Base-by-base conservation (phyloP, 2,329 filamentous ascomycete genomes). In the Scytalidium sp. region DNA sequence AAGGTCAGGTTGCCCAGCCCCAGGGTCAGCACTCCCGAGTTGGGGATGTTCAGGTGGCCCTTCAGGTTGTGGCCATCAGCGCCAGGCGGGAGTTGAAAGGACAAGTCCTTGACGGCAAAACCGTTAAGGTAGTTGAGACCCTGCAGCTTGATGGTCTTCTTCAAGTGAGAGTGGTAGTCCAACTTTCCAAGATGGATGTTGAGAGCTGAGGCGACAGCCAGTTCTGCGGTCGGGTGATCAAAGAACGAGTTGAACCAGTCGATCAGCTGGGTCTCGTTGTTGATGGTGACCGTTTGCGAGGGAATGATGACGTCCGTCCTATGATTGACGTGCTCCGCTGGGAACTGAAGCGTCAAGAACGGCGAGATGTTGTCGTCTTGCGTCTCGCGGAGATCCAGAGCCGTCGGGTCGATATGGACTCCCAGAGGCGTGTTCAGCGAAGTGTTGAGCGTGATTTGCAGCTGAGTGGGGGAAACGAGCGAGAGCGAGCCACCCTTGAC, bases 21-120 rank as follows among this genome's bases (percentile, higher is more conserved):
- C 7, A 29, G 25, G 13, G 67, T 67, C 2, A 78, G 62, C 1
- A 67, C 59, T 2, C 73, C 73, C 27, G 64, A 61, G 54, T 78
- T 78, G 2, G 75, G 75, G 15, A 79, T 56, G 41, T 65, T 71
- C 8, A 76, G 60, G 1, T 63, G 61, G 1, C 74, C 75, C 21
- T 63, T 64, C 47, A 78, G 58, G 53, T 76, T 76, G 45, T 64
- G 65, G 10, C 71, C 71, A 15, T 73, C 65, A 0, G 61, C 58
- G 20, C 57, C 51, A 1, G 70, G 57, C 1, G 71, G 68, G 2
- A 73, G 53, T 11, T 72, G 49, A 5, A 78, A 62, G 2, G 66
- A 53, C 19, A 70, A 58, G 11, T 64, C 57, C n/a, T 61, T 46
- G 40, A 72, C 68, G 5, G 57, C 63, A 29, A 74, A 72, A 5